phyloP scores from a whole-genome alignment of 1,284 basidiomycete species.

The Microbotryum saponariae region DNA sequence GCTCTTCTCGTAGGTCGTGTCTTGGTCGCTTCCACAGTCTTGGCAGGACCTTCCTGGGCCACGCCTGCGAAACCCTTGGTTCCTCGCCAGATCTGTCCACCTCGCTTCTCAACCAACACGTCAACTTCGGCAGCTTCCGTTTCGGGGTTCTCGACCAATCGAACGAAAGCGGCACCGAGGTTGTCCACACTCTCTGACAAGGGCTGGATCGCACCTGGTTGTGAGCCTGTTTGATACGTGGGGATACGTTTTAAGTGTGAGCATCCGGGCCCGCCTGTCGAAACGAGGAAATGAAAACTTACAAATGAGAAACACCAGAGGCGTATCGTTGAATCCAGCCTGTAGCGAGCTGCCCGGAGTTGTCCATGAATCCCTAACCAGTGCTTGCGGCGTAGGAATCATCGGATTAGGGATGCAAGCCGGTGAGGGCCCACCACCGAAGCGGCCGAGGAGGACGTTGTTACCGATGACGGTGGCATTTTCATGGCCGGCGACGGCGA shows the following conservation, averaged over 20 bases:
- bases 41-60: not conserved
- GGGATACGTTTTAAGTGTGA: not conserved
- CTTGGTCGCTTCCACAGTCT: not conserved
- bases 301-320: constrained; percentile 25
- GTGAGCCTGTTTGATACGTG: constrained; percentile 5
- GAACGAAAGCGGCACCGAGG: too few species aligned
- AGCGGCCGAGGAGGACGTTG: constrained; percentile 30
- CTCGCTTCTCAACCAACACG: too few species aligned
- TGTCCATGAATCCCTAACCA: constrained; percentile 33
- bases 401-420: constrained; percentile 24
- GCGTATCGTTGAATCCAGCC: constrained; percentile 13
- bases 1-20: not conserved
- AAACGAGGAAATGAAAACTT: not conserved
- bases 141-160: too few species aligned
- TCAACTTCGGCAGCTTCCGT: too few species aligned
- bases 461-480: constrained; percentile 29
- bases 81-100: too few species aligned
- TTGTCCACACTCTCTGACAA: not conserved
- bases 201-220: constrained; percentile 8
- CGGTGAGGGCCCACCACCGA: constrained; percentile 26
- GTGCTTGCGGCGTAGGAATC: constrained; percentile 26
- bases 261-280: not conserved
- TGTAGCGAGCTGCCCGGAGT: constrained; percentile 19
- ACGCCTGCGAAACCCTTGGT: too few species aligned
- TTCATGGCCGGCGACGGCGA: constrained; percentile 32